Base-by-base conservation (phyloP, 148 eudicot species). In the Vaccinium macrocarpon region DNA sequence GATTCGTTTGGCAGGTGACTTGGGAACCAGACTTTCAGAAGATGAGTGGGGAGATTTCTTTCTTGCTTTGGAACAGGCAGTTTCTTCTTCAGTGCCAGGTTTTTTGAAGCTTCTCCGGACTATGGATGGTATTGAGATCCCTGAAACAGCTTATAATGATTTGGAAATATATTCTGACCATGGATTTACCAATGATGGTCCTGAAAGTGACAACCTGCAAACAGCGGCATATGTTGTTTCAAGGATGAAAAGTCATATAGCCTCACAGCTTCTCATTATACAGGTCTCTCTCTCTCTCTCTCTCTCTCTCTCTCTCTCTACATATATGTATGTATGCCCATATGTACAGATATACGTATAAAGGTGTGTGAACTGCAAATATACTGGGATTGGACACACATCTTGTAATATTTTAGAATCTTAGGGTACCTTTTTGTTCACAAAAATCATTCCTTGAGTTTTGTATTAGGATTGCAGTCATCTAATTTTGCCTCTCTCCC, bases 11-110 rank as follows among this genome's bases (percentile, higher is more conserved):
- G 90, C 94, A 32, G 87, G 86, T 87, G 94, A 93, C 78, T 88
- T 97, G 85, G 91, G 94, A 19, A 81, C 87, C 82, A 86, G 81
- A 79, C 90, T 97, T 79, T 91, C 90, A n/a, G 94, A 92, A 84
- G 94, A 95, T 87, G 99, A 97, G 84, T 97, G 99, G 99, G 85
- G 86, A 85, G 92, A 87, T 74, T 87, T 97, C 61, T 93, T 95
- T 86, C 86, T 91, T 78, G 90, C 93, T 83, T 83, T 97, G 84
- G 90, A 90, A 90, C 94, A 94, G 87, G 92, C 97, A 79, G 93
- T 95, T 76, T 85, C 87, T 86, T 87, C 94, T 82, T 90, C 90
- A 83, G 72, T 91, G 59, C 93, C 98, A 29, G 94, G 91, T 71
- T 86, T 97, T 84, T 64, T 86, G 75, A 95, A 90, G 91, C 91